Conservation (phyloP, 164 flowering plant genomes). For the Vitis cinerea region DNA sequence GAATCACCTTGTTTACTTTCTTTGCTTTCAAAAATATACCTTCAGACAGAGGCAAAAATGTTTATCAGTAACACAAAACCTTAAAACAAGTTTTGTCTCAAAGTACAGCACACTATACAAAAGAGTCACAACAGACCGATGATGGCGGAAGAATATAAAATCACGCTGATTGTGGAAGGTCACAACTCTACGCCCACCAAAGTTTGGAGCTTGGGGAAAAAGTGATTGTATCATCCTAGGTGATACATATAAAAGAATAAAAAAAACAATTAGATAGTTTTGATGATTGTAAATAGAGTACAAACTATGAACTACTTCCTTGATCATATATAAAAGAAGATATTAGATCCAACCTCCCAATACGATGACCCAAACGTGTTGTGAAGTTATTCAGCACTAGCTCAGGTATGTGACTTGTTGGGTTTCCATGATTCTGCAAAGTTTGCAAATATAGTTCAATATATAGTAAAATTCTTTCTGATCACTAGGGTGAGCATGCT, state of each 20-base stretch:
- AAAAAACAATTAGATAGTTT: not conserved
- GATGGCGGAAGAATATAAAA: constrained; percentile 92
- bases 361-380: constrained; percentile 85
- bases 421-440: constrained; percentile 91
- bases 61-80: not conserved
- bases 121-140: constrained; percentile 50
- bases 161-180: constrained; percentile 97
- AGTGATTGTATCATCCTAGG: constrained; percentile 77
- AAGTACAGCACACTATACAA: not conserved
- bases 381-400: constrained; percentile 79
- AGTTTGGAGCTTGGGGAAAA: constrained; percentile 85
- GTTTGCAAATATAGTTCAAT: not conserved
- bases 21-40: constrained; percentile 81
- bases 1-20: constrained; percentile 50
- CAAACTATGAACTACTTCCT: not conserved
- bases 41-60: constrained; percentile 10
- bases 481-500: too few species aligned
- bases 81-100: not conserved
- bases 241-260: constrained; percentile 11
- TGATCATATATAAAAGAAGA: constrained; percentile 1
- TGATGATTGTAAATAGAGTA: not conserved
- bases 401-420: constrained; percentile 85
- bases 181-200: constrained; percentile 86
- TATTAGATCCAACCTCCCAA: constrained; percentile 62
- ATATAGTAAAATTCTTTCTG: not conserved